Evolutionary conservation across 345 rosid species (phyloP), one percentile per base, ranked within the genome.

Genomic region (Gossypium longicalyx): DNA sequence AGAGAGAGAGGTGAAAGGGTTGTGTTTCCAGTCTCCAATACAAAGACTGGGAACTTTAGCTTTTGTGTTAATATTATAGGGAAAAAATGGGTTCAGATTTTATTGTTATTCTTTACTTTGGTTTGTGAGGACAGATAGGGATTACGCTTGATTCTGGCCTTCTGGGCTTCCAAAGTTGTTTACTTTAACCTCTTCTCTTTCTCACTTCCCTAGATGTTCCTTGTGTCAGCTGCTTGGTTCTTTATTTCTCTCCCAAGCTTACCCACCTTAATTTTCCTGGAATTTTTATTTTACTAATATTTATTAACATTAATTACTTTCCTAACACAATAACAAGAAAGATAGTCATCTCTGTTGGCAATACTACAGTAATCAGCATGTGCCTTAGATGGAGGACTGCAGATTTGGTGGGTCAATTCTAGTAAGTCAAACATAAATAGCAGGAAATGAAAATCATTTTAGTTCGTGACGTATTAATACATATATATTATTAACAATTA

Each of bases 191-290:
- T 43, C 60, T 60, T 72, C 81, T 62, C 90, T 87, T 87, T 88
- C 90, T 79, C 89, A 77, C 87, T 86, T 86, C 89, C 91, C 90
- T 78, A 85, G 83, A 89, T 84, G 89, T 89, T 89, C 90, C 60
- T 74, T 79, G 77, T 82, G 87, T 82, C 83, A 79, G 82, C 74
- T 75, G 7, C 67, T 79, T 74, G 25, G 54, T 23, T 77, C 41
- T 56, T 75, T 54, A 12, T 77, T 53, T 17, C 19, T 29, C 49
- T 12, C 52, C 57, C 27, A 77, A 73, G 48, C 61, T 34, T 70
- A 71, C 2, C 71, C 66, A 34, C 71, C 74, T 74, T 41, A 10
- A 19, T 54, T 45, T 73, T 57, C 53, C 49, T 44, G 12, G 12
- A 29, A 48, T 78, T 74, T 2, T 34, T 34, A 34, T 34, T 9